Evolutionary conservation across 768 basidiomycete species (phyloP), one percentile per base, ranked within the genome.

Genomic region (Collybia nuda): DNA sequence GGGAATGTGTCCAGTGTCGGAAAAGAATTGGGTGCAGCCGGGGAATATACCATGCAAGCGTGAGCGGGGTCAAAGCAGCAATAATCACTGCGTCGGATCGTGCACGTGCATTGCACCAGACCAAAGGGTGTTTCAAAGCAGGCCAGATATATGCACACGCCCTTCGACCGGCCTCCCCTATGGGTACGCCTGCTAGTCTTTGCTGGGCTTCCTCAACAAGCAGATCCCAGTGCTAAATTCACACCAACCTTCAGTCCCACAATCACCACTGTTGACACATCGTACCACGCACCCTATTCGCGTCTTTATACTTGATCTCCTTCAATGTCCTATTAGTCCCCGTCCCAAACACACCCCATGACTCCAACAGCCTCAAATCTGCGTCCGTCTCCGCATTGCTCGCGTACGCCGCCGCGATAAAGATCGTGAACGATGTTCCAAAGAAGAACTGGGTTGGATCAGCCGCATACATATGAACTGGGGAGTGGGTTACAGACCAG

Each of bases 1-100:
- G 40, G 11, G 48, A 50, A 32, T 50, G 40, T 5, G 48, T 43
- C 40, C 48, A 50, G 22, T 50, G 48, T 35, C 45, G 44, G 23
- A 52, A 52, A 5, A 52, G 17, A 6, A 8, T n/a, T 8, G 51
- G 38, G 12, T 29, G 51, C 1, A 52, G 44, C n/a, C 51, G 39
- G 19, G 51, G 51, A 19, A 52, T 14, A 18, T 42, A 26, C 51
- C 51, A 52, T 23, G 45, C 51, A 7, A 52, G 1, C 5, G 45
- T 32, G 15, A 52, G 19, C 23, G 51, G 51, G 17, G 42, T 4
- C 3, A 52, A 35, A 19, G 40, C 14, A 9, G 40, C 40, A 5
- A 52, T 21, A 2, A 29, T 17, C 6, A 47, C 15, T 5, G 35
- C 18, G 41, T 52, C 51, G 5, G 51, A 46, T 28, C 35, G 28